Base-by-base conservation (phyloP, 139 green algal species). In the Zygnema circumcarinatum region DNA sequence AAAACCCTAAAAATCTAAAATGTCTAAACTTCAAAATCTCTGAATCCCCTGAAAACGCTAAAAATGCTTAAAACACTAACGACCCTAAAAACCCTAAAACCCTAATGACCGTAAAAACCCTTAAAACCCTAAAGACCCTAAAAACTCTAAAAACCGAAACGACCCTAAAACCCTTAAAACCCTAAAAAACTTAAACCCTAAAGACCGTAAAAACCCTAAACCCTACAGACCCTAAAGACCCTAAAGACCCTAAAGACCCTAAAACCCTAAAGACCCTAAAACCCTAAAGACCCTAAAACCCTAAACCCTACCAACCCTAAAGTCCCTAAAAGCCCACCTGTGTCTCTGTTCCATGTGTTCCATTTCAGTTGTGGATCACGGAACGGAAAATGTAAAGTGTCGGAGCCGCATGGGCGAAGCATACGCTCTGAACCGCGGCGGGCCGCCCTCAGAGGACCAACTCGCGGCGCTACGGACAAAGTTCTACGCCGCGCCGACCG, bases 351-450 rank as follows among this genome's bases (percentile, higher is more conserved):
- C 62, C 39, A 39, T 78, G 35, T 82, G 2, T 40, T 82, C 2
- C n/a, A 35, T 2, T 87, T 0, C 86, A 90, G 86, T 90, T 32
- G 86, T 90, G 53, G 86, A 90, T 36, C 86, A 90, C 35, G 76
- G 41, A 31, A 73, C 81, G 33, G 86, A 69, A 29, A 89, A 41
- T 72, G 78, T 85, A 42, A 29, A 22, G 39, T 90, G 86, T 54
- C 33, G 32, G 1, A 36, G 76, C 1, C 40, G 62, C 0, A 90
- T 90, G 86, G 79, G 40, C 0, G 40, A 36, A 29, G 42, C 86
- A n/a, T 88, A 90, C 40, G 29, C 35, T 56, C 11, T 62, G 11
- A 88, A 84, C 41, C 81, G 68, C 39, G 2, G 7, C 31, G 31
- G 11, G 1, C 36, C 47, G 21, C 76, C 41, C 21, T 31, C 20